phyloP scores from a whole-genome alignment of 768 basidiomycete genomes.

The Russula griseocarnosa region DNA sequence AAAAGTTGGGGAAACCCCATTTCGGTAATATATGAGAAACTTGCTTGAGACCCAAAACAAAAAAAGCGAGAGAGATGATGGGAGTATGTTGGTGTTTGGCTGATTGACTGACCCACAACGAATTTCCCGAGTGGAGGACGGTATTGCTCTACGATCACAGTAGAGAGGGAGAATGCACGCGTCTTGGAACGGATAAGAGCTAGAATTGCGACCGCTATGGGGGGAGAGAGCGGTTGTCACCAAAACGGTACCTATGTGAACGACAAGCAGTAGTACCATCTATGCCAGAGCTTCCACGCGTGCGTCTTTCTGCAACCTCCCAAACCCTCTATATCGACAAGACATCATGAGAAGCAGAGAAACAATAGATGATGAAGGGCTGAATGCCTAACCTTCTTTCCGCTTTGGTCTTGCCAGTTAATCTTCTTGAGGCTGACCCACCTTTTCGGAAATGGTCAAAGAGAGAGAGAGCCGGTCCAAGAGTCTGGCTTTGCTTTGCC shows the following conservation, averaged over 20 bases:
- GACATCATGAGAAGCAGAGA: not conserved
- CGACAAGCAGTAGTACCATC: constrained; percentile 54
- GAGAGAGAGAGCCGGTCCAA: not conserved
- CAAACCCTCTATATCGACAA: constrained; percentile 64
- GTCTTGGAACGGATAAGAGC: constrained; percentile 74
- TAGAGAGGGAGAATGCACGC: constrained; percentile 66
- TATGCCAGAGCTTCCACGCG: constrained; percentile 67
- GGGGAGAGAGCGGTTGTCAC: not conserved
- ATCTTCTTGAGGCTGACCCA: constrained; percentile 86
- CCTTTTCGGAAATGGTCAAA: constrained; percentile 40
- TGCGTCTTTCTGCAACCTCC: constrained; percentile 86
- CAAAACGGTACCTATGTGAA: not conserved
- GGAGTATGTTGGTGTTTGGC: not conserved
- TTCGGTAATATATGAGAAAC: not conserved
- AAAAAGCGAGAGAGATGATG: not conserved
- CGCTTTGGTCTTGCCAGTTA: constrained; percentile 72
- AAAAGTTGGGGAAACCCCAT: not conserved
- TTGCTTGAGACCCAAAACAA: no score
- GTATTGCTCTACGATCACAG: constrained; percentile 87
- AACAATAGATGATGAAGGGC: not conserved
- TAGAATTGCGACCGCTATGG: constrained; percentile 76
- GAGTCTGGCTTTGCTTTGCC: not conserved
- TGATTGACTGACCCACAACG: constrained; percentile 60
- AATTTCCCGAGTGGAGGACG: constrained; percentile 79
- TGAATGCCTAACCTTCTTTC: constrained; percentile 51